Base-by-base conservation (phyloP, 2,329 filamentous ascomycete species). In the Xylaria sp. region DNA sequence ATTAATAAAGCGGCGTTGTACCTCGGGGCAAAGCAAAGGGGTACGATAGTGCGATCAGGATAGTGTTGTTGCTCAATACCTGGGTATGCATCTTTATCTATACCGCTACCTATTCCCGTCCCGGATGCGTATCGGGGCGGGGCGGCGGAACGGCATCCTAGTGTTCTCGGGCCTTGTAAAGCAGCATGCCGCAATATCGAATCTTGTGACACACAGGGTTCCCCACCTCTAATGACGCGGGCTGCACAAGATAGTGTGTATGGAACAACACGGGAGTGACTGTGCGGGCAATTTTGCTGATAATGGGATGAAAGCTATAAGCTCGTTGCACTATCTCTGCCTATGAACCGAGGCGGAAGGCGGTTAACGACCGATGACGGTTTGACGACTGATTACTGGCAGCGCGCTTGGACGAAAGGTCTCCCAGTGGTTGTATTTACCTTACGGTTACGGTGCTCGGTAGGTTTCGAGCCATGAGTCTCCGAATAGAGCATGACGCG, bases 121-220 rank as follows among this genome's bases (percentile, higher is more conserved):
- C 19, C 15, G 7, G 14, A 38, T 45, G 40, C n/a, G 59, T 61
- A 68, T 70, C 64, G 58, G 54, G 51, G 52, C 50, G 57, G 63
- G 45, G 54, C 46, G 45, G 54, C 46, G 56, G 40, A 68, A 69
- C 68, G 49, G 59, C 15, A 53, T 54, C 9, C 50, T 61, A 73
- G 70, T 68, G 70, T 70, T 70, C 71, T 67, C 69, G 67, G 69
- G 54, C 63, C 66, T 35, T 28, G 21, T 58, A 71, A 72, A 72
- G 71, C 71, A 67, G 70, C 71, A 71, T 70, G 4, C 67, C 71
- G 67, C 35, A 60, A 65, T 65, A 64, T 59, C 51, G 53, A 61
- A 65, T 66, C 66, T 59, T 63, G 67, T 66, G 60, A 54, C 63
- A 69, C 65, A 61, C 61, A 61, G 40, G 57, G 54, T 54, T 67